Base-by-base conservation (phyloP, 805 yeast genomes). In the Saturnispora quitensis region DNA sequence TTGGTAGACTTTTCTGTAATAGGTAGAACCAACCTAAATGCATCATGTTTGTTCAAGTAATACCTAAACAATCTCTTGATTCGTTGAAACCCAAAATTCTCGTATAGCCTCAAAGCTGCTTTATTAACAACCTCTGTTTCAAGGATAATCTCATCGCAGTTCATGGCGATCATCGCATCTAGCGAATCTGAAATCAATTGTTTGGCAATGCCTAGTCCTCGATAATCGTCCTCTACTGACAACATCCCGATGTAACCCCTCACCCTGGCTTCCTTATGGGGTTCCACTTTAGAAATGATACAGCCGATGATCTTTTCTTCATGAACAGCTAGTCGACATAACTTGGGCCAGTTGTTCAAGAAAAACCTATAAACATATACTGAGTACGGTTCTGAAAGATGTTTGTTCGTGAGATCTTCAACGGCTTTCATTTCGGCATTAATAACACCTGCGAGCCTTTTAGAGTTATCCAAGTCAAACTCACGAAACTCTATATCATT, bases 161-260 rank as follows among this genome's bases (percentile, higher is more conserved):
- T 69, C 47, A 69, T 62, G n/a, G 66, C 60, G 6, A 75, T 74
- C 90, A 93, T 86, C 38, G 74, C 74, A 15, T 77, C 76, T 4
- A 91, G 75, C 5, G 85, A 79, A 51, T 72, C 60, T 45, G 73
- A 72, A 17, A 89, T 89, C 47, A 93, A 73, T 45, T 71, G 70
- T 57, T 83, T 83, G 3, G 97, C 97, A 45, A 90, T 84, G 1
- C 97, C 96, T 43, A 70, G 71, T 3, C 95, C 90, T 51, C 99
- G 72, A 63, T 75, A 82, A 15, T 68, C 63, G 38, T 81, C 80
- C 48, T 82, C 82, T 12, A 91, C 95, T 0, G 95, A 96, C 50
- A 93, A 70, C 99, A 93, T 93, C 2, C 97, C 99, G 28, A 93
- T 90, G 62, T 93, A 93, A 0, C 99, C 99, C 54, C 99, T 74